A percentile compares a stretch with the other conserved stretches of the same genome.
Conservation (phyloP, 2,329 filamentous ascomycete genomes). For the Dactylellina sp. region DNA sequence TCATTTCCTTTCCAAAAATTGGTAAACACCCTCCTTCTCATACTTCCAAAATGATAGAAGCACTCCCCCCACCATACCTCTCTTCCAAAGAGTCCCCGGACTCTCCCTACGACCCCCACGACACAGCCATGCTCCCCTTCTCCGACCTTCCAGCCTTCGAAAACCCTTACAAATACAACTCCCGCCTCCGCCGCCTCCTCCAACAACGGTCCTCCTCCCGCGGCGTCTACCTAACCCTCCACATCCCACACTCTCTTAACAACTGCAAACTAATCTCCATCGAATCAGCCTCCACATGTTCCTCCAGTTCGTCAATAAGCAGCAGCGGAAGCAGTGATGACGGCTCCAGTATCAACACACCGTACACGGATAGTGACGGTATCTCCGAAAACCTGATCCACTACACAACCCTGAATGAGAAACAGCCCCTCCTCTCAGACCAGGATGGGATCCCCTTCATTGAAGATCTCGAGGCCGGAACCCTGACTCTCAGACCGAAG, state of each 20-base stretch:
- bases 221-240: constrained; percentile 48
- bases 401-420: constrained; percentile 30
- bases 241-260: constrained; percentile 44
- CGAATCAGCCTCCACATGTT: constrained; percentile 36
- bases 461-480: constrained; percentile 31
- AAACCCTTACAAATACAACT: constrained; percentile 14
- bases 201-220: constrained; percentile 43
- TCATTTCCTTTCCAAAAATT: neutral
- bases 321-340: constrained; percentile 16
- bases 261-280: constrained; percentile 52
- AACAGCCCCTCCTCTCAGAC: constrained; percentile 11
- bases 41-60: constrained; percentile 29
- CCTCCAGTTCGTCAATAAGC: constrained; percentile 6
- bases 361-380: constrained; percentile 37
- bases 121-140: constrained; percentile 11
- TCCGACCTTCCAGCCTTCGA: constrained; percentile 24
- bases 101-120: constrained; percentile 38
- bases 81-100: constrained; percentile 27
- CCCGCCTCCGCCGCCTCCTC: constrained; percentile 43
- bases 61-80: constrained; percentile 45
- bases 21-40: neutral
- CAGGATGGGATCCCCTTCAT: constrained; percentile 8
- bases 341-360: constrained; percentile 19
- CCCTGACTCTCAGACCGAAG: constrained; percentile 6
- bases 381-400: constrained; percentile 51